Evolutionary conservation across 768 basidiomycete species (phyloP).

Genomic region (Lentinula raphanica): DNA sequence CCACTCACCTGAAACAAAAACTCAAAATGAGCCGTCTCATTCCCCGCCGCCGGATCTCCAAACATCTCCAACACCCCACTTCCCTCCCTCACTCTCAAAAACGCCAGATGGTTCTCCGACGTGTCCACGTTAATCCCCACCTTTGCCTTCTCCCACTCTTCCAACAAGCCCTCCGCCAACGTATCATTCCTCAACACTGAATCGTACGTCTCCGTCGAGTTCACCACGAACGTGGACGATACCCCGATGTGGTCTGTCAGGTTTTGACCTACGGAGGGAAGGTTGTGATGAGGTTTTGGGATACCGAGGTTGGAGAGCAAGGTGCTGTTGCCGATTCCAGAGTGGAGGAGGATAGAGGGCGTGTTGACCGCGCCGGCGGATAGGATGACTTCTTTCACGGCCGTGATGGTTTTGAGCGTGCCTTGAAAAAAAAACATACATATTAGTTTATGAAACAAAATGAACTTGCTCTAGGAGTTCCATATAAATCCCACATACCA

Average conservation of each 20-base stretch:
- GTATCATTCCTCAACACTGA: constrained; percentile 18
- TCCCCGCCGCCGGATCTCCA: constrained; percentile 28
- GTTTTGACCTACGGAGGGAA: constrained; percentile 27
- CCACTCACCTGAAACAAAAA: constrained; percentile 23
- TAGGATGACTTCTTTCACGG: constrained; percentile 28
- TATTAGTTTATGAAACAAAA: too few relatives aligned
- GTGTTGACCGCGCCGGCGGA: constrained; percentile 32
- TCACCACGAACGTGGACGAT: constrained; percentile 19
- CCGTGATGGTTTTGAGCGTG: background rate
- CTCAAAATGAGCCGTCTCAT: constrained; percentile 29
- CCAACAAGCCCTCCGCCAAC: constrained; percentile 16
- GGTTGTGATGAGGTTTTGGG: constrained; percentile 17
- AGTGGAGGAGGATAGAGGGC: constrained; percentile 27
- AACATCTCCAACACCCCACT: too few relatives aligned
- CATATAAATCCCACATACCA: background rate
- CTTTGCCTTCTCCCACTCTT: constrained; percentile 24
- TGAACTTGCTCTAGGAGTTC: too few relatives aligned
- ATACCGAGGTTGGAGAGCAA: constrained; percentile 19
- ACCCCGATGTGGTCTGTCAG: constrained; percentile 27
- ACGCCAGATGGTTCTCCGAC: constrained; percentile 19
- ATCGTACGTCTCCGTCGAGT: constrained; percentile 23
- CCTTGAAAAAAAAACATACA: too few relatives aligned
- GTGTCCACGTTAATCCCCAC: constrained; percentile 23
- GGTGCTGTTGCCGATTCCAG: constrained; percentile 27
- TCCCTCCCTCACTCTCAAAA: constrained; percentile 24